Percentiles rank a stretch among this genome's conserved stretches.
Conservation (phyloP, 345 rosid genomes). For the Syzygium aqueum region DNA sequence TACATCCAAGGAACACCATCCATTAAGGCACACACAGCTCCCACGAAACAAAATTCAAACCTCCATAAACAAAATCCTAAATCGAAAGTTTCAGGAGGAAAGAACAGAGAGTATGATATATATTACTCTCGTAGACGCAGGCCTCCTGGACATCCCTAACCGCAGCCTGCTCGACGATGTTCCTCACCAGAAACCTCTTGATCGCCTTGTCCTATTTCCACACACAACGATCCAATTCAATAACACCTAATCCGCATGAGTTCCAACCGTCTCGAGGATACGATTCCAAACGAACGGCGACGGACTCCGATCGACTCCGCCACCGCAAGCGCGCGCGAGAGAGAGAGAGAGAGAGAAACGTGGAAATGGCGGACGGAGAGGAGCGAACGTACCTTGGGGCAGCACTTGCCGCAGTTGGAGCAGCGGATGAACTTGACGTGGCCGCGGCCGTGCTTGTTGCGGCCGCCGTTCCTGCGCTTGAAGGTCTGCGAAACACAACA, state of each 20-base stretch:
- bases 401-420: constrained; percentile 91
- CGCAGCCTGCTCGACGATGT: constrained; percentile 87
- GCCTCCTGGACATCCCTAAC: constrained; percentile 91
- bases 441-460: constrained; percentile 97
- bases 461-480: constrained; percentile 89
- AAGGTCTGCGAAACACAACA: constrained; percentile 40
- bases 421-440: constrained; percentile 86
- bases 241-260: neutral
- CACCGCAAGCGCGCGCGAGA: too few species aligned
- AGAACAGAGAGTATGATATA: neutral
- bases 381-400: constrained; percentile 51
- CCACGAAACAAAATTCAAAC: neutral
- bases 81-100: neutral
- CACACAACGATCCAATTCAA: neutral
- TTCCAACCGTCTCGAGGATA: neutral
- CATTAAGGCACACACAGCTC: neutral
- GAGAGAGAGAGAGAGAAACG: neutral
- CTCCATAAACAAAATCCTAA: neutral
- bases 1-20: constrained; percentile 1
- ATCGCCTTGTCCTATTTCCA: constrained; percentile 62
- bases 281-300: neutral
- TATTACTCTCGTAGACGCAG: constrained; percentile 63
- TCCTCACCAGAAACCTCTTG: constrained; percentile 85
- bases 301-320: neutral
- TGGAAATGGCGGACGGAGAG: neutral